phyloP scores from a whole-genome alignment of 306 rosid genomes.

The Elaeagnus macrophylla region DNA sequence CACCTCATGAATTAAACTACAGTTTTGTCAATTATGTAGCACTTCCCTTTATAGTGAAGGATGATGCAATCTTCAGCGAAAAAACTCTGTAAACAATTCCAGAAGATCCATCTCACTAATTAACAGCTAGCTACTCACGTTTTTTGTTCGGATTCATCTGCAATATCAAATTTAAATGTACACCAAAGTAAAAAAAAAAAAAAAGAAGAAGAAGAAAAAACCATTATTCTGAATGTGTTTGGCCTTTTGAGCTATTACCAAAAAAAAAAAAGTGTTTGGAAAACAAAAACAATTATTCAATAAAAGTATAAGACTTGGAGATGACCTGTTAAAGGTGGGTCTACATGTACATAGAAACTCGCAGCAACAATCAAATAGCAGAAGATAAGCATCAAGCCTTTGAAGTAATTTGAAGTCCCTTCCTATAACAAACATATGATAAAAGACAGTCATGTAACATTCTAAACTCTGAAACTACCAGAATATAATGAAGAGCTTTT shows the following conservation, averaged over 20 bases:
- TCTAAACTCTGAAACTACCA: conserved; percentile 16
- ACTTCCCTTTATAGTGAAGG: not conserved
- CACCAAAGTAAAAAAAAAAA: not conserved
- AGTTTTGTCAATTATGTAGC: not conserved
- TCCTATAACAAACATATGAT: conserved; percentile 45
- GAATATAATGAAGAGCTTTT: too few species aligned
- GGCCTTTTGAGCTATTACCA: too few species aligned
- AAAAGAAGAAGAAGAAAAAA: too few species aligned
- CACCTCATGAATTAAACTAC: conserved; percentile 1
- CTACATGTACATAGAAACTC: conserved; percentile 71
- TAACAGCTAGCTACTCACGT: conserved; percentile 5
- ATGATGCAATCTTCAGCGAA: not conserved
- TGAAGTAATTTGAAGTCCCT: conserved; percentile 71
- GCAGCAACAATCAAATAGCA: conserved; percentile 81
- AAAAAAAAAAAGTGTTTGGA: too few species aligned
- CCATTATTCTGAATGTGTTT: too few species aligned
- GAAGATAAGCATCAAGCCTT: conserved; percentile 71
- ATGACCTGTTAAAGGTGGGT: conserved; percentile 27
- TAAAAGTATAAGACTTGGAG: not conserved
- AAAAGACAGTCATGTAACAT: not conserved
- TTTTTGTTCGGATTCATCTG: conserved; percentile 10
- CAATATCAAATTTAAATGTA: not conserved
- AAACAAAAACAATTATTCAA: too few species aligned
- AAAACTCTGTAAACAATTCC: not conserved
- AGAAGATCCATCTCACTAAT: conserved; percentile 3